A percentile compares a stretch with the other conserved stretches of the same genome.
These are phyloP conservation scores for Postia placenta DNA, from an alignment of 768 basidiomycete genomes.

Conservation along the genomic window DNA sequence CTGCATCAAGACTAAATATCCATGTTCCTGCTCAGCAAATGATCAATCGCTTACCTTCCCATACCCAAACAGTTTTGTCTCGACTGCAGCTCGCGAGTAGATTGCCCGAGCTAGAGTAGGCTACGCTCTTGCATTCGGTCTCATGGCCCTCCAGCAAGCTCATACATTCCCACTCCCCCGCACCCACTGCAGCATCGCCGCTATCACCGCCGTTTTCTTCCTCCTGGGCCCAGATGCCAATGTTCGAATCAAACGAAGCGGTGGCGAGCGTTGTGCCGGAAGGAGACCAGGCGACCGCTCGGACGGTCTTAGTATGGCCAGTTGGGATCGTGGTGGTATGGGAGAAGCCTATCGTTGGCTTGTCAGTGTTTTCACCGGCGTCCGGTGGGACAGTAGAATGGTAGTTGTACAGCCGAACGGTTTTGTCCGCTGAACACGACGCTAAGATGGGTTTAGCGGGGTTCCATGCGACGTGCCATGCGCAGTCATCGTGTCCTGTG, in stretches of 20 bases:
- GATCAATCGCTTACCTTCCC: conserved; percentile 73
- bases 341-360: conserved; percentile 36
- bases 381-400: conserved; percentile 8
- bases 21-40: background rate
- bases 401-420: conserved; percentile 82
- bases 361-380: conserved; percentile 14
- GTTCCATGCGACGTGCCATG: conserved; percentile 90
- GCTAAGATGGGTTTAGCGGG: conserved; percentile 75
- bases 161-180: conserved; percentile 70
- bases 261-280: conserved; percentile 83
- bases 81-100: conserved; percentile 91
- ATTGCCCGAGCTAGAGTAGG: conserved; percentile 69
- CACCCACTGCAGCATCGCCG: conserved; percentile 16
- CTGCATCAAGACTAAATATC: conserved; percentile 30
- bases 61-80: conserved; percentile 98
- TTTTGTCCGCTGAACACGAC: conserved; percentile 93
- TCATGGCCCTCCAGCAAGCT: conserved; percentile 91
- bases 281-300: conserved; percentile 84
- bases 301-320: conserved; percentile 83
- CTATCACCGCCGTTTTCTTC: conserved; percentile 31
- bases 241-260: conserved; percentile 89
- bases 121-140: conserved; percentile 91
- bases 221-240: conserved; percentile 85
- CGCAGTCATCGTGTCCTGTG: conserved; percentile 76
- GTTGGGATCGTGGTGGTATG: conserved; percentile 67